A percentile compares a stretch with the other conserved stretches of the same genome.
Conservation (phyloP, 2,329 filamentous ascomycete genomes). For the Incumbomyces delicatus region DNA sequence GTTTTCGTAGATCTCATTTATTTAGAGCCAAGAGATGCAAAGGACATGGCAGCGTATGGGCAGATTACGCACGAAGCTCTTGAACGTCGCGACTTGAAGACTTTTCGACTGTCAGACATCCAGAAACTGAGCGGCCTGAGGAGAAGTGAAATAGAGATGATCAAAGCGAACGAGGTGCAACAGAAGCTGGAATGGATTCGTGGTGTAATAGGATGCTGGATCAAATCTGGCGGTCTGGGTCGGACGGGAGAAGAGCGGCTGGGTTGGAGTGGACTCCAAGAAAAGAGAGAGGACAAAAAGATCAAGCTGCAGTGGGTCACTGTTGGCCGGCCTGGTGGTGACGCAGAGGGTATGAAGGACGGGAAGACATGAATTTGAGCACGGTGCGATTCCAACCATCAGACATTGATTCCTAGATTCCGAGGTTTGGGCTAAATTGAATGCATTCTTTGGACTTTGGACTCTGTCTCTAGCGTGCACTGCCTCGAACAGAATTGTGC, state of each 20-base stretch:
- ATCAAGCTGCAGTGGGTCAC: conserved; percentile 44
- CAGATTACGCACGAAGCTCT: conserved; percentile 33
- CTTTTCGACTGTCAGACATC: conserved; percentile 22
- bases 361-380: neutral
- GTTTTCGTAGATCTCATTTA: conserved; percentile 38
- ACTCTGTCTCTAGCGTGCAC: no score
- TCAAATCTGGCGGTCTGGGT: conserved; percentile 23
- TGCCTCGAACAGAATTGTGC: no score
- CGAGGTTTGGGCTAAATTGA: no score
- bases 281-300: conserved; percentile 36
- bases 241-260: conserved; percentile 22
- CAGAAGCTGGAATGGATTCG: conserved; percentile 36
- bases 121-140: conserved; percentile 11
- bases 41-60: conserved; percentile 31
- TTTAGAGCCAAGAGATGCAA: conserved; percentile 36
- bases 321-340: conserved; percentile 38
- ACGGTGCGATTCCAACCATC: no score
- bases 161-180: conserved; percentile 36
- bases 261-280: conserved; percentile 26
- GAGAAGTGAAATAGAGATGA: conserved; percentile 31
- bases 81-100: conserved; percentile 22
- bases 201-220: conserved; percentile 30
- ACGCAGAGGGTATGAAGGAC: conserved; percentile 21
- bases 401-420: no score
- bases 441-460: no score